phyloP scores from a whole-genome alignment of 2,329 filamentous ascomycete species.

The Clonostachys chloroleuca region DNA sequence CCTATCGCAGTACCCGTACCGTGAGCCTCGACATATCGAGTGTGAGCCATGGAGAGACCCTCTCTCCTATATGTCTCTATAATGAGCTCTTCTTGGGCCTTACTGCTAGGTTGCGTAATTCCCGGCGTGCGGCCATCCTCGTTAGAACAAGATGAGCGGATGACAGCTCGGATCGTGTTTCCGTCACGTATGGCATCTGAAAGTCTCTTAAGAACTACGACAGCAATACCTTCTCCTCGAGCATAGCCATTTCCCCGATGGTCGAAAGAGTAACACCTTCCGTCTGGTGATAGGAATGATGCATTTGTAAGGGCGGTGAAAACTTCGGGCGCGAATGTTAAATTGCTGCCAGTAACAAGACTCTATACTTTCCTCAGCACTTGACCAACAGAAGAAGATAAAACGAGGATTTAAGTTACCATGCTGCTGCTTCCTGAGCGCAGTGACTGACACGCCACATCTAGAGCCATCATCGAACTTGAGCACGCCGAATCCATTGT shows the following conservation, averaged over 20 bases:
- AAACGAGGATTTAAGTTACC: slow-evolving; percentile 9
- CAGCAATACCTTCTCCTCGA: slow-evolving; percentile 21
- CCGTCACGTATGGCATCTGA: slow-evolving; percentile 15
- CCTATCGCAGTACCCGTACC: slow-evolving; percentile 36
- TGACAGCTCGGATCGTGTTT: slow-evolving; percentile 13
- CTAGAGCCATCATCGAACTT: slow-evolving; percentile 19
- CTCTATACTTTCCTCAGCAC: slow-evolving; percentile 32
- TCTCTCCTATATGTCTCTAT: slow-evolving; percentile 22
- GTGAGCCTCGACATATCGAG: slow-evolving; percentile 29
- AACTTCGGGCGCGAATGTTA: background rate
- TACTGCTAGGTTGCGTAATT: slow-evolving; percentile 29
- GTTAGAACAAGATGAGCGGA: slow-evolving; percentile 22
- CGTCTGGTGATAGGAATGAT: slow-evolving; percentile 20
- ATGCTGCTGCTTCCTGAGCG: slow-evolving; percentile 34
- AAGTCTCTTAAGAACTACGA: slow-evolving; percentile 23
- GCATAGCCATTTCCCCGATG: slow-evolving; percentile 28
- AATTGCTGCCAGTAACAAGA: background rate
- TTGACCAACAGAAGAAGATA: background rate
- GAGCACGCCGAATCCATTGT: slow-evolving; percentile 30
- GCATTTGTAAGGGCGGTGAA: slow-evolving; percentile 19
- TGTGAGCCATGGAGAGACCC: slow-evolving; percentile 13
- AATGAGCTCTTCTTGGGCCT: slow-evolving; percentile 30
- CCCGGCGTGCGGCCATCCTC: slow-evolving; percentile 31
- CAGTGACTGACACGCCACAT: slow-evolving; percentile 21
- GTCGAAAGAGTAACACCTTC: slow-evolving; percentile 41